Conservation (phyloP, 2,329 filamentous ascomycete species). For the Trichoderma atrobrunneum region DNA sequence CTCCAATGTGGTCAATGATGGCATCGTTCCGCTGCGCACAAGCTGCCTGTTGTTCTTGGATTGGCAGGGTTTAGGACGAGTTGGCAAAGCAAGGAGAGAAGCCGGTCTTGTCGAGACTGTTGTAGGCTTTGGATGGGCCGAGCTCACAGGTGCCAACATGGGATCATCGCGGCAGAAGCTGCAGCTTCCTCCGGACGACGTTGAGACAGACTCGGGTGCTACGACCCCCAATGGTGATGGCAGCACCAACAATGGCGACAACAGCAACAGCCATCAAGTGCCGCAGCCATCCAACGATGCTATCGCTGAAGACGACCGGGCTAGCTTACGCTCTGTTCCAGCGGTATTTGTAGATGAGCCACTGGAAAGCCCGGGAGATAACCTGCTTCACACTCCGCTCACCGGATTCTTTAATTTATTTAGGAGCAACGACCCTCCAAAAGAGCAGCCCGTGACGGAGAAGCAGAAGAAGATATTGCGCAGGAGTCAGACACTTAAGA, state of each 20-base stretch:
- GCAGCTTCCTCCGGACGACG: constrained; percentile 39
- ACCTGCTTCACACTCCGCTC: constrained; percentile 49
- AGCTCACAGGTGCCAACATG: constrained; percentile 73
- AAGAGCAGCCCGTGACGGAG: constrained; percentile 47
- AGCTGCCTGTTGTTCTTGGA: constrained; percentile 96
- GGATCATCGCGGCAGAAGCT: constrained; percentile 44
- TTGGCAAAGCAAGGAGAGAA: constrained; percentile 90
- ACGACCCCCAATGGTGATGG: constrained; percentile 31
- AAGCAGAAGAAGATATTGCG: constrained; percentile 71
- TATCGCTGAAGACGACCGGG: constrained; percentile 64
- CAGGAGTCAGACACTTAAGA: constrained; percentile 65
- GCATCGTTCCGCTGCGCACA: constrained; percentile 90
- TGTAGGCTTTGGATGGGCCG: constrained; percentile 91
- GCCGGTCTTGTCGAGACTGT: constrained; percentile 91
- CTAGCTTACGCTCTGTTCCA: constrained; percentile 50
- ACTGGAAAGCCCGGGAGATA: constrained; percentile 29
- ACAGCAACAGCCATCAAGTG: constrained; percentile 54
- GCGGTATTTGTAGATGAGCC: constrained; percentile 28
- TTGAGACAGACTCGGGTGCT: constrained; percentile 34
- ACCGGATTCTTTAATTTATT: constrained; percentile 72
- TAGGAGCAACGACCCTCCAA: constrained; percentile 53
- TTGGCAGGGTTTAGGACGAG: constrained; percentile 88
- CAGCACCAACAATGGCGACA: constrained; percentile 20
- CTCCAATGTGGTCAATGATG: constrained; percentile 96
- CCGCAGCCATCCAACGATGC: constrained; percentile 68